phyloP scores from a whole-genome alignment of 2,329 filamentous ascomycete species.

The Aspergillus sp. region DNA sequence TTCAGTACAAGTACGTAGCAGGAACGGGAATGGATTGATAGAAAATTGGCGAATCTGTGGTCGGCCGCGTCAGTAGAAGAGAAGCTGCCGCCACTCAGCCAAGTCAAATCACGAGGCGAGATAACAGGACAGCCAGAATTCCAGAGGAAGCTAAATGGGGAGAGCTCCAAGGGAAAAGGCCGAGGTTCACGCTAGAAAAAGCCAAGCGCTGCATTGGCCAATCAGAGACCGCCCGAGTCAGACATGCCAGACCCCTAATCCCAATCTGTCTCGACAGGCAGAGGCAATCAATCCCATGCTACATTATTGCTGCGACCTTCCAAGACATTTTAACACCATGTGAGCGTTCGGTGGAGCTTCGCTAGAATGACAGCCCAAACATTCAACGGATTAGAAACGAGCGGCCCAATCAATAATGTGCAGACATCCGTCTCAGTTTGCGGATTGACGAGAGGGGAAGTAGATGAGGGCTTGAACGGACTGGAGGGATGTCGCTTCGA shows the following conservation, averaged over 20 bases:
- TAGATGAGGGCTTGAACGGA: background rate
- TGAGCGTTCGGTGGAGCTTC: slow-evolving; percentile 10
- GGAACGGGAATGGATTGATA: background rate
- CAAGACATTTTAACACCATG: slow-evolving; percentile 17
- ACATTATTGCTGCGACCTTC: background rate
- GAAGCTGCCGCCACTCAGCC: background rate
- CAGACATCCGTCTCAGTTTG: background rate
- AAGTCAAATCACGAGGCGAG: background rate
- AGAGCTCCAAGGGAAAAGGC: background rate
- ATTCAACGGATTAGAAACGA: background rate
- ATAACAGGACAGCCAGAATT: background rate
- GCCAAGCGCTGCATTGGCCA: slow-evolving; percentile 19
- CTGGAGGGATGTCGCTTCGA: background rate
- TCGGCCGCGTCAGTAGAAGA: background rate
- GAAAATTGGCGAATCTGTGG: background rate
- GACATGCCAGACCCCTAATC: slow-evolving; percentile 15
- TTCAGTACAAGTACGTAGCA: background rate
- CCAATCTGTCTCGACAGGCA: background rate
- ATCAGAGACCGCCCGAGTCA: slow-evolving; percentile 8
- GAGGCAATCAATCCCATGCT: background rate
- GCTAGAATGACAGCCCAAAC: background rate
- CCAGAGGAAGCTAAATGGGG: background rate
- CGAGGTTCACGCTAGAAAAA: slow-evolving; percentile 22
- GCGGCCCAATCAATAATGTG: slow-evolving; percentile 7
- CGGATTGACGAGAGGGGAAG: slow-evolving; percentile 1